Evolutionary conservation across 805 yeast genomes (phyloP).

Genomic region (Maudiozyma pseudohumilis): DNA sequence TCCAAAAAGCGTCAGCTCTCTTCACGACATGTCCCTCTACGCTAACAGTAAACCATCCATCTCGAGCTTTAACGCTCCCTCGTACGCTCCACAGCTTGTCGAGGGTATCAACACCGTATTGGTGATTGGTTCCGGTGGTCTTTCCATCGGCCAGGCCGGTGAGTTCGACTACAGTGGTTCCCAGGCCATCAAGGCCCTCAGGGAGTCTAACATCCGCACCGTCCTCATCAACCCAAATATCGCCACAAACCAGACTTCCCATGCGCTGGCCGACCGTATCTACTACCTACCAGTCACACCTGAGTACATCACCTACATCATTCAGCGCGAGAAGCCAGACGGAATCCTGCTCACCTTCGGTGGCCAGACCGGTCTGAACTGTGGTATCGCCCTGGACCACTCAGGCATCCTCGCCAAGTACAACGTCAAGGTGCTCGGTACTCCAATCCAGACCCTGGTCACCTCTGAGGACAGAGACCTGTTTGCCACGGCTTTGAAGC

Average conservation of each 20-base stretch:
- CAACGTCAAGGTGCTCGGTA: conserved; percentile 90
- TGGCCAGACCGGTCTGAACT: conserved; percentile 96
- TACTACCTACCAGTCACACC: conserved; percentile 95
- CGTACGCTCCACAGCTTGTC: conserved; percentile 26
- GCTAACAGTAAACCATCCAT: conserved; percentile 22
- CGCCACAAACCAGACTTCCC: conserved; percentile 95
- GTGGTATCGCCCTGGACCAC: conserved; percentile 89
- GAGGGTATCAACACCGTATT: conserved; percentile 43
- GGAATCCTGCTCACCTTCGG: conserved; percentile 95
- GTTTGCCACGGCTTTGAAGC: conserved; percentile 89
- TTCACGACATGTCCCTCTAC: conserved; percentile 21
- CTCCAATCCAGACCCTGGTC: conserved; percentile 91
- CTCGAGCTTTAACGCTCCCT: conserved; percentile 24
- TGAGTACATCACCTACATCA: conserved; percentile 89
- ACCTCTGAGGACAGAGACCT: conserved; percentile 97
- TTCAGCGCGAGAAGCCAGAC: conserved; percentile 93
- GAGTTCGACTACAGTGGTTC: conserved; percentile 97
- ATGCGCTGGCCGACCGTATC: conserved; percentile 88
- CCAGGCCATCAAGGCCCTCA: conserved; percentile 92
- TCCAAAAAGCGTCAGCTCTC: no score
- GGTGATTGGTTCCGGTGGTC: conserved; percentile 94
- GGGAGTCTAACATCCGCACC: conserved; percentile 77
- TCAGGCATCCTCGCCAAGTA: conserved; percentile 89
- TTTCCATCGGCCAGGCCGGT: conserved; percentile 97
- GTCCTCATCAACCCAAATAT: conserved; percentile 90